Base-by-base conservation (phyloP, 2,329 filamentous ascomycete genomes). In the Aspergillus caelatus region DNA sequence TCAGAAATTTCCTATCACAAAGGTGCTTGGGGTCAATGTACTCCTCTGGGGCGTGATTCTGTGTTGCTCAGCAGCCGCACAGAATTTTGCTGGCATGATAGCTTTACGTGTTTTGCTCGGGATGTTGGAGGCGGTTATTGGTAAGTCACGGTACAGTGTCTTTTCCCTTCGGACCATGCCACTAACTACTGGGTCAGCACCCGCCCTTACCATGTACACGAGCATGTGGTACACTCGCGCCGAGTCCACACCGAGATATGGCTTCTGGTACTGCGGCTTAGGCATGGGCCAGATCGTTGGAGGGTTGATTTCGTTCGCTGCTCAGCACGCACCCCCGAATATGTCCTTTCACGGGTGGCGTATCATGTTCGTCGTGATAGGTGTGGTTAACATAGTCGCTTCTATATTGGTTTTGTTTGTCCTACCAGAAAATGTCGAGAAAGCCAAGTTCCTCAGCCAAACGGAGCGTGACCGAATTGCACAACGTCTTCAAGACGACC, bases 21-120 rank as follows among this genome's bases (percentile, higher is more conserved):
- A 89, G 70, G 88, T 86, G 74, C 80, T 91, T 2, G 87, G 83
- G 10, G 68, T 79, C 57, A 89, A 89, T 65, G 84, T 89, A 45
- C 74, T 83, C 7, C 77, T 85, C 61, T 89, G 87, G 87, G 87
- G 86, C 1, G 74, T 88, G 1, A 58, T 72, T 21, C 64, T 73
- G 0, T 70, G 68, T 53, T 72, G 71, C n/a, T 70, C 69, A 11
- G 81, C 84, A 2, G 86, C 84, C 0, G 82, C 83, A 1, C 80
- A 61, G 80, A 83, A 71, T 74, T 80, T 19, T 83, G 87, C 75
- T 79, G 85, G 72, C 79, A 84, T 39, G 82, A 83, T 57, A 79
- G 86, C 69, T 0, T 32, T 87, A 84, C 73, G 84, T 77, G 50
- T 81, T 85, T 71, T 89, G 81, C 85, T 88, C 80, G 87, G 54